Conservation (phyloP, 768 basidiomycete species). For the Rhodosporidiobolus odoratus region DNA sequence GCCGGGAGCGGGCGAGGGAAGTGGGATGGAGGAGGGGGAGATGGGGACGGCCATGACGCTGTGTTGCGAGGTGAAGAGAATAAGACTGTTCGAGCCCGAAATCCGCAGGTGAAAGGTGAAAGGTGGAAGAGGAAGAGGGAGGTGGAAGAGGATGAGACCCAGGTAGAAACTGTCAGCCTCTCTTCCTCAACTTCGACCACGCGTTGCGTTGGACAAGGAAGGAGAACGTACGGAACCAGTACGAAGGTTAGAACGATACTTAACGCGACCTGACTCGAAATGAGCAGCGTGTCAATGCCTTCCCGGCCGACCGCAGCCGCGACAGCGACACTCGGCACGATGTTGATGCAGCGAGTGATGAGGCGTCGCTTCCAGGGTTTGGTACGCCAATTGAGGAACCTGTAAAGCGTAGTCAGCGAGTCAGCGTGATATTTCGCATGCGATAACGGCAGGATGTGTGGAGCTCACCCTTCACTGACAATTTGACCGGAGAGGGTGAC, state of each 20-base stretch:
- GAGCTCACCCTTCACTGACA: slow-evolving; percentile 64
- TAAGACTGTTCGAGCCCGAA: slow-evolving; percentile 10
- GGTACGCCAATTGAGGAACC: slow-evolving; percentile 74
- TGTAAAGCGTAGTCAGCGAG: neutral
- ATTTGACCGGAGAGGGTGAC: slow-evolving; percentile 83
- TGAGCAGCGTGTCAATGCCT: slow-evolving; percentile 73
- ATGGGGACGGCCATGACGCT: slow-evolving; percentile 27
- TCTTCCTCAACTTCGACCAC: neutral
- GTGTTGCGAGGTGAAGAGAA: slow-evolving; percentile 31
- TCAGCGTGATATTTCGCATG: no score
- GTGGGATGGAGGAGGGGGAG: no score
- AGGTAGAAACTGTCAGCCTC: neutral
- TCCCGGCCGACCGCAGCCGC: slow-evolving; percentile 63
- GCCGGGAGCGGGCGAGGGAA: neutral
- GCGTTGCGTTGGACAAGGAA: neutral
- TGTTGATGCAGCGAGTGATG: slow-evolving; percentile 70
- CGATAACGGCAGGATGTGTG: no score
- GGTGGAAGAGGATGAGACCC: neutral
- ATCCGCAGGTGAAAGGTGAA: neutral
- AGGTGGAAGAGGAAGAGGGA: no score
- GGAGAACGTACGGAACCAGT: slow-evolving; percentile 8
- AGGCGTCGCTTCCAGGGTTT: slow-evolving; percentile 66
- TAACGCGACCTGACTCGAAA: slow-evolving; percentile 76
- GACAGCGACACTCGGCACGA: slow-evolving; percentile 75
- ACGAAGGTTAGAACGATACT: slow-evolving; percentile 58